Base-by-base conservation (phyloP, 31 red algal species). In the Asparagopsis taxiformis region DNA sequence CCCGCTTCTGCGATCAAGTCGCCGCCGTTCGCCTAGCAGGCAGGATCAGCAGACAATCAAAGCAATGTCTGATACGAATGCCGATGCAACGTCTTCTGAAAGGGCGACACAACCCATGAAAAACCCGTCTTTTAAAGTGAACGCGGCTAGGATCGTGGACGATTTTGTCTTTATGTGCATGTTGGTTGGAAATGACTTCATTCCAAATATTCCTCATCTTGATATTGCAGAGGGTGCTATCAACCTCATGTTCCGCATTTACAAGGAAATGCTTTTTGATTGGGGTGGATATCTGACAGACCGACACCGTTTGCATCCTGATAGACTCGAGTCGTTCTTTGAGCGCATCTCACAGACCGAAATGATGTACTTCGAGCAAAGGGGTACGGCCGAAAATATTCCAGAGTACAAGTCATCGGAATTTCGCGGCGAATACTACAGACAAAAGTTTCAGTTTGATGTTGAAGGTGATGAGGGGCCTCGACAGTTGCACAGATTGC, bases 111-210 rank as follows among this genome's bases (percentile, higher is more conserved):
- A 36, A 31, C 32, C 31, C n/a, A 2, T n/a, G n/a, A 58, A 56
- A 26, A 59, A 55, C 33, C 60, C 28, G 22, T 25, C 32, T 0
- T 60, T 64, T 10, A 50, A 72, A 26, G 62, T 76, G 36, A 21
- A 89, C 19, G 55, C 77, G 51, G 66, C 71, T 31, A 83, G 94
- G 49, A 65, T 97, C 11, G 94, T 97, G 26, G 94, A 97, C 60
- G 94, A 97, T 68, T 97, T 97, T 84, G 82, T 97, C 41, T 93
- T 97, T 32, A 97, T 97, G 94, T 89, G 94, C 52, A 91, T 97
- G 73, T 76, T 97, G 22, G 94, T 97, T 23, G 94, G 94, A 10
- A 97, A 97, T 60, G 94, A 97, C 32, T 97, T 97, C 63, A 63
- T 97, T 75, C 94, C 94, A 2, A 77, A 97, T 53, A 35, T 97